A percentile compares a stretch with the other conserved stretches of the same genome.
These are phyloP conservation scores for Ogataea chonburiensis DNA, from an alignment of 805 yeast genomes.

Conservation along the genomic window DNA sequence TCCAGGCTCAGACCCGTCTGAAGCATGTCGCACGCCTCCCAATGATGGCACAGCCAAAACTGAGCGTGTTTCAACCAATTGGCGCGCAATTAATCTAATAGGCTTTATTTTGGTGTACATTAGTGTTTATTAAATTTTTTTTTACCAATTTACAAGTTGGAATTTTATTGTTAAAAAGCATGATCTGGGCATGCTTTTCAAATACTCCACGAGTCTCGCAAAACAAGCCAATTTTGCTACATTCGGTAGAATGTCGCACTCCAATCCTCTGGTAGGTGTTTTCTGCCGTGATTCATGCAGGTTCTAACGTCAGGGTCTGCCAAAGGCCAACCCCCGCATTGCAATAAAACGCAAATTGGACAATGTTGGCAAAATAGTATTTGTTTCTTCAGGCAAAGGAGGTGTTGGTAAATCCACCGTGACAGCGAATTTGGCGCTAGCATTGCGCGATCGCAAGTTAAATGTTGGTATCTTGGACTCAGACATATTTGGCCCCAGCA, in stretches of 20 bases:
- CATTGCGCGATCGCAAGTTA: slow-evolving; percentile 52
- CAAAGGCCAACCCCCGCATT: slow-evolving; percentile 46
- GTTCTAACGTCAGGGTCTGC: slow-evolving; percentile 39
- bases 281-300: not conserved
- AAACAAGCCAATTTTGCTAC: not conserved
- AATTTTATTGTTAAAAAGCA: not conserved
- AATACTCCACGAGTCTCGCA: too few relatives aligned
- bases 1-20: not conserved
- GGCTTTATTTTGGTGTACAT: slow-evolving; percentile 3
- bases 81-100: not conserved
- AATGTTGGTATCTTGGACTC: slow-evolving; percentile 73
- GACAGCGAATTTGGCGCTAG: slow-evolving; percentile 64
- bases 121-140: slow-evolving; percentile 4
- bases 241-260: slow-evolving; percentile 34
- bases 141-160: not conserved
- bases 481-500: slow-evolving; percentile 82
- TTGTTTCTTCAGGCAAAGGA: slow-evolving; percentile 77
- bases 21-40: not conserved
- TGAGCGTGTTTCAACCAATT: not conserved
- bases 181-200: not conserved
- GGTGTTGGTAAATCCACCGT: slow-evolving; percentile 84
- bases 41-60: not conserved
- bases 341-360: slow-evolving; percentile 57
- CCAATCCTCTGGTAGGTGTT: slow-evolving; percentile 51
- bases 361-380: slow-evolving; percentile 57